Percentiles rank a stretch among this genome's conserved stretches.
Evolutionary conservation across 2,329 filamentous ascomycete genomes (phyloP).

Genomic region (Furcasterigmium sp.): DNA sequence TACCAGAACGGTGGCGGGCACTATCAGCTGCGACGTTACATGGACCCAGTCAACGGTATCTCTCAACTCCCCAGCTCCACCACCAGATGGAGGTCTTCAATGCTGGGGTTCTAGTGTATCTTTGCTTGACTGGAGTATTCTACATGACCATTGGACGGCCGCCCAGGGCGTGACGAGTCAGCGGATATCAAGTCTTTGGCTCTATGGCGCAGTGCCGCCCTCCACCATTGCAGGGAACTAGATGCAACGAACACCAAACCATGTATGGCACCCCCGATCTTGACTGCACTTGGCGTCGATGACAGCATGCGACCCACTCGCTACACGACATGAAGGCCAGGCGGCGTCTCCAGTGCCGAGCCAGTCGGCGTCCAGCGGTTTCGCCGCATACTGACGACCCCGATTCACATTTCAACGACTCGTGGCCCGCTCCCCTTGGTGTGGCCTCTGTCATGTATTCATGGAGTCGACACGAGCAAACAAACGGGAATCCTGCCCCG

Average conservation of each 20-base stretch:
- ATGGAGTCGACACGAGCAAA: conserved; percentile 10
- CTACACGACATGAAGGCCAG: neutral
- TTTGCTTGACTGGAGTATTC: no score
- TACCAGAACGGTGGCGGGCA: neutral
- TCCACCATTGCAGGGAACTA: no score
- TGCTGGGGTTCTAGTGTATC: no score
- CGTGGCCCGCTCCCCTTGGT: neutral
- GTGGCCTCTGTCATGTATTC: conserved; percentile 2
- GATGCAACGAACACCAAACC: no score
- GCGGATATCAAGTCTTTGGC: no score
- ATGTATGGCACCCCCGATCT: no score
- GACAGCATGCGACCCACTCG: neutral
- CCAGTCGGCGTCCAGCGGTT: neutral
- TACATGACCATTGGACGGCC: no score
- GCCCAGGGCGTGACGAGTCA: no score
- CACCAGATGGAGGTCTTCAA: no score
- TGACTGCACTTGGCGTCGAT: neutral
- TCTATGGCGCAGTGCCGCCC: no score
- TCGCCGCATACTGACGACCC: neutral
- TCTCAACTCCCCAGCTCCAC: no score
- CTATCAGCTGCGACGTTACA: neutral
- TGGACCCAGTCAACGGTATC: neutral
- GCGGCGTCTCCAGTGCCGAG: neutral
- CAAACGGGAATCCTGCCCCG: conserved; percentile 1
- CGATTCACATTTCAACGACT: no score